Evolutionary conservation across 306 rosid genomes (phyloP).

Genomic region (Nissolia schottii): DNA sequence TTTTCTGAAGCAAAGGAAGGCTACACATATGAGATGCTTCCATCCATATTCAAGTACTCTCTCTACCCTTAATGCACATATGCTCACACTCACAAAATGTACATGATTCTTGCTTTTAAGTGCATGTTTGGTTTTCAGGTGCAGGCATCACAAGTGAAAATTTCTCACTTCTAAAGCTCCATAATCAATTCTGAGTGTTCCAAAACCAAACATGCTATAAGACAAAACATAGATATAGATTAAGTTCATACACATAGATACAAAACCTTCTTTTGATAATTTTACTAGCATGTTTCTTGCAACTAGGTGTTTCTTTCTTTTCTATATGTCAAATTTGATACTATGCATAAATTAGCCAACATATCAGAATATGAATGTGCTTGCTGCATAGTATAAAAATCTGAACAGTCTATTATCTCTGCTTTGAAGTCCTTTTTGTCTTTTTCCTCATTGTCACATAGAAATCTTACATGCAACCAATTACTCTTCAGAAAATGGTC

Average conservation of each 20-base stretch:
- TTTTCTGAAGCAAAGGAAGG: conserved; percentile 55
- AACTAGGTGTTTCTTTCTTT: conserved; percentile 21
- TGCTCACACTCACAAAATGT: background rate
- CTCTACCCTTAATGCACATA: background rate
- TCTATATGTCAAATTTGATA: conserved; percentile 10
- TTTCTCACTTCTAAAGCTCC: too few species aligned
- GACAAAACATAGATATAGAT: too few species aligned
- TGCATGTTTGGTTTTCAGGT: too few species aligned
- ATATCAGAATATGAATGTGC: conserved; percentile 30
- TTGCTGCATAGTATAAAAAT: conserved; percentile 15
- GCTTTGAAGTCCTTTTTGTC: conserved; percentile 19
- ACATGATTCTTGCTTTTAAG: conserved; percentile 3
- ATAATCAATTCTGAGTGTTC: too few species aligned
- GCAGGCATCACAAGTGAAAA: too few species aligned
- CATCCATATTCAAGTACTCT: conserved; percentile 37
- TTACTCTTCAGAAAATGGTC: conserved; percentile 50
- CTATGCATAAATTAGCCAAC: conserved; percentile 14
- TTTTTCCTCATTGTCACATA: background rate
- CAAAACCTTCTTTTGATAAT: too few species aligned
- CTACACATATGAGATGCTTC: conserved; percentile 21
- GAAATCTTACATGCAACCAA: conserved; percentile 26
- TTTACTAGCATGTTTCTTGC: background rate
- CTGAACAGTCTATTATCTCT: conserved; percentile 18
- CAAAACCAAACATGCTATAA: too few species aligned
- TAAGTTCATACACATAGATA: background rate